phyloP scores from a whole-genome alignment of 2,329 filamentous ascomycete genomes.

The Pseudophaeomoniella oleicola region DNA sequence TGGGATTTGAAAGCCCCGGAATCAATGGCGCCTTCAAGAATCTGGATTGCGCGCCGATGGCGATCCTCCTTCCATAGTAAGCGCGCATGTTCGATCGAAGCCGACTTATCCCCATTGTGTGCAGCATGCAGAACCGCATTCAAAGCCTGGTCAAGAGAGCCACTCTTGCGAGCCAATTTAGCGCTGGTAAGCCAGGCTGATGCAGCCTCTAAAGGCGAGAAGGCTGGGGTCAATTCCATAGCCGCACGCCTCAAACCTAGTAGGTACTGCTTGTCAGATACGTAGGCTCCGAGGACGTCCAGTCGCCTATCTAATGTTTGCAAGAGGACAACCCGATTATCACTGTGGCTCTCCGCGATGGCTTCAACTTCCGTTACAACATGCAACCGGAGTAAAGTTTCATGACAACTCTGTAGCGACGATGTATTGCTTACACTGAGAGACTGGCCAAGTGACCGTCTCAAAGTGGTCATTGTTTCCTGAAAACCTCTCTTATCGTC shows the following conservation, averaged over 20 bases:
- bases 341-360: conserved; percentile 40
- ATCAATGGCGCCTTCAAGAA: conserved; percentile 71
- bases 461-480: conserved; percentile 46
- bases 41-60: conserved; percentile 87
- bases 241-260: conserved; percentile 72
- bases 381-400: conserved; percentile 73
- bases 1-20: conserved; percentile 56
- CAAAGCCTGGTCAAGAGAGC: conserved; percentile 74
- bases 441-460: conserved; percentile 55
- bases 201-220: conserved; percentile 60
- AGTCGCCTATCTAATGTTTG: conserved; percentile 58
- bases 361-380: conserved; percentile 68
- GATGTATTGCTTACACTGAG: conserved; percentile 64
- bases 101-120: conserved; percentile 67
- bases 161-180: conserved; percentile 70
- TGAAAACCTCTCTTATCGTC: conserved; percentile 38
- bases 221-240: conserved; percentile 61
- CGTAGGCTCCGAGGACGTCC: conserved; percentile 77
- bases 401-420: conserved; percentile 72
- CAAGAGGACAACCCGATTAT: conserved; percentile 26
- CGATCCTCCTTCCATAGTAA: conserved; percentile 88
- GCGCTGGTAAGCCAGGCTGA: conserved; percentile 76
- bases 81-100: conserved; percentile 86
- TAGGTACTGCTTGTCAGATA: conserved; percentile 86
- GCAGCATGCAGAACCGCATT: conserved; percentile 85